A percentile compares a stretch with the other conserved stretches of the same genome.
Conservation (phyloP, 306 rosid species). For the Casuarina equisetifolia region DNA sequence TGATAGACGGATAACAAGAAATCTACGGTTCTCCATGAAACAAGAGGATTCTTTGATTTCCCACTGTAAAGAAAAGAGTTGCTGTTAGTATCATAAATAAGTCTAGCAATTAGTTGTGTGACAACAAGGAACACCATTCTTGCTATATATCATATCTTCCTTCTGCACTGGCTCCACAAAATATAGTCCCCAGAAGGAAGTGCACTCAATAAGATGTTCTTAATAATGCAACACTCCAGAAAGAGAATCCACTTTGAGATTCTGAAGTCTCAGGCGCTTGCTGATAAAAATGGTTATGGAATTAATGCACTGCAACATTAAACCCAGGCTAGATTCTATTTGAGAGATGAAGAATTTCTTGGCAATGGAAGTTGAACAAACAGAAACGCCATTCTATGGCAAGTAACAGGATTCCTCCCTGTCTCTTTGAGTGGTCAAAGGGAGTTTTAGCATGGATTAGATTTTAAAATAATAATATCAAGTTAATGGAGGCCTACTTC, state of each 20-base stretch:
- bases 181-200: neutral
- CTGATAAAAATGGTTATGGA: neutral
- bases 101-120: neutral
- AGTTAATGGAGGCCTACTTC: too few relatives aligned
- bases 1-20: constrained; percentile 57
- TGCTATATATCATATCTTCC: neutral
- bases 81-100: constrained; percentile 10
- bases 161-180: neutral
- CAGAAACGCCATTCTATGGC: neutral
- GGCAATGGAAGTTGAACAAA: neutral
- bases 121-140: neutral
- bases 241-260: neutral
- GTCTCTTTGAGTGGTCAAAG: too few relatives aligned
- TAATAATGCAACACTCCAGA: neutral
- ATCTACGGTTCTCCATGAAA: constrained; percentile 70
- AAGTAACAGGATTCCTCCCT: too few relatives aligned
- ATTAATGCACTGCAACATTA: neutral
- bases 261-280: neutral
- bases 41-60: constrained; percentile 77
- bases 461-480: too few relatives aligned
- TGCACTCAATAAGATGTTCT: neutral
- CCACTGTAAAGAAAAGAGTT: constrained; percentile 56
- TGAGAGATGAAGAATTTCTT: neutral
- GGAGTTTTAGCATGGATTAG: too few relatives aligned
- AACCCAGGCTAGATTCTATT: neutral